Percentiles rank a stretch among this genome's conserved stretches.
phyloP scores from a whole-genome alignment of 257 asterid species.

The Galeopsis tetrahit region DNA sequence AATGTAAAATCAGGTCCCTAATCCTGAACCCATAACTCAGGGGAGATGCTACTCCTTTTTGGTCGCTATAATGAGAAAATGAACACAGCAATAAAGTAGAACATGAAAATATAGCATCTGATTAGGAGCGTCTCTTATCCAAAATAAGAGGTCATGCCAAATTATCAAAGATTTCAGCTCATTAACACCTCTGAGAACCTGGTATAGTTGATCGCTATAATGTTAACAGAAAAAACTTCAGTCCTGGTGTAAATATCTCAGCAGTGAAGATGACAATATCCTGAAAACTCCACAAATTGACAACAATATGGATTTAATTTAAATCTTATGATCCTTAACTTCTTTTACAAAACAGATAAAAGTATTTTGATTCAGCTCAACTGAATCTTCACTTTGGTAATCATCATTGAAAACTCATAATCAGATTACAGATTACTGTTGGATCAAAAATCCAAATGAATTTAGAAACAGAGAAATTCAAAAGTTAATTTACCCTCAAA shows the following conservation, averaged over 20 bases:
- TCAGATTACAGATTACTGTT: conserved; percentile 34
- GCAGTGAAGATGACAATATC: conserved; percentile 17
- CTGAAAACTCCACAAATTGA: conserved; percentile 14
- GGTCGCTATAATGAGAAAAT: conserved; percentile 11
- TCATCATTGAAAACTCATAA: not conserved
- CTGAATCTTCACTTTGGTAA: not conserved
- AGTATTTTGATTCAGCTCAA: conserved; percentile 3
- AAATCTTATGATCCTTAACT: conserved; percentile 20
- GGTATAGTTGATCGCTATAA: not conserved
- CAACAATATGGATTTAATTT: not conserved
- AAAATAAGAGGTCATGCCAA: not conserved
- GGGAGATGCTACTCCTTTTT: conserved; percentile 4
- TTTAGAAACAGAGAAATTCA: conserved; percentile 5
- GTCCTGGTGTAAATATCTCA: conserved; percentile 23
- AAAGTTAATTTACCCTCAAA: conserved; percentile 63
- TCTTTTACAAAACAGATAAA: not conserved
- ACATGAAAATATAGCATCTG: not conserved
- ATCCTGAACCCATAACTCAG: conserved; percentile 7
- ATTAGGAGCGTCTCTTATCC: conserved; percentile 11
- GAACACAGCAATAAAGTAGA: not conserved
- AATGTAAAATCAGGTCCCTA: conserved; percentile 11
- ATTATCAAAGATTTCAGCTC: conserved; percentile 1
- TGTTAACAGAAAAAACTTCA: not conserved
- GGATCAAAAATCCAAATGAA: conserved; percentile 30
- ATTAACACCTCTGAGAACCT: not conserved